These are phyloP conservation scores for Castanospermum australe DNA, from an alignment of 306 rosid genomes.

Conservation along the genomic window DNA sequence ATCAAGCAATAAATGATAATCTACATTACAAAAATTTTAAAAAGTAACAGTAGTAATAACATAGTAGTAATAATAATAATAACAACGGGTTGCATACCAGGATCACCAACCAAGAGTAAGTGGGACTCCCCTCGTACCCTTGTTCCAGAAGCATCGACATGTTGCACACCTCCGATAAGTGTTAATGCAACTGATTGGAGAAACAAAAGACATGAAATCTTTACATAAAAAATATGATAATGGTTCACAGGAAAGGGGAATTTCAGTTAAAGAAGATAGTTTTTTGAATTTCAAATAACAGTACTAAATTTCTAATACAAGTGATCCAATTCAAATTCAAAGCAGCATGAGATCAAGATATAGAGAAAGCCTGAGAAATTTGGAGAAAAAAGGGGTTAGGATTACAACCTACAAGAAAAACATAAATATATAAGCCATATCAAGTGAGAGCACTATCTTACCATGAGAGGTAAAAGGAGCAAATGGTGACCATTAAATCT, in stretches of 20 bases:
- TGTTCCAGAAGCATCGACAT: slow-evolving; percentile 86
- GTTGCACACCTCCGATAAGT: slow-evolving; percentile 96
- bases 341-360: too few relatives aligned
- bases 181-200: slow-evolving; percentile 75
- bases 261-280: background rate
- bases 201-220: slow-evolving; percentile 21
- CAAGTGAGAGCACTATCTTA: too few relatives aligned
- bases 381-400: too few relatives aligned
- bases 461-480: too few relatives aligned
- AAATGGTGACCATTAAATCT: too few relatives aligned
- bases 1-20: slow-evolving; percentile 10
- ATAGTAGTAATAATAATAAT: slow-evolving; percentile 15
- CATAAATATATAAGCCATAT: too few relatives aligned
- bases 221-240: background rate
- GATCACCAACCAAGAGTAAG: slow-evolving; percentile 95
- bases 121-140: slow-evolving; percentile 96
- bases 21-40: background rate
- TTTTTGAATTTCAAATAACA: too few relatives aligned
- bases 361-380: too few relatives aligned
- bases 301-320: too few relatives aligned
- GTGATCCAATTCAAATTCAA: too few relatives aligned
- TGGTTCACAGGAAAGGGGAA: background rate
- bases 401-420: too few relatives aligned
- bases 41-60: background rate
- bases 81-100: slow-evolving; percentile 57